Percentiles rank a stretch among this genome's conserved stretches.
These are phyloP conservation scores for Ophiostoma australiae DNA, from an alignment of 2,329 filamentous ascomycete genomes.

Conservation along the genomic window DNA sequence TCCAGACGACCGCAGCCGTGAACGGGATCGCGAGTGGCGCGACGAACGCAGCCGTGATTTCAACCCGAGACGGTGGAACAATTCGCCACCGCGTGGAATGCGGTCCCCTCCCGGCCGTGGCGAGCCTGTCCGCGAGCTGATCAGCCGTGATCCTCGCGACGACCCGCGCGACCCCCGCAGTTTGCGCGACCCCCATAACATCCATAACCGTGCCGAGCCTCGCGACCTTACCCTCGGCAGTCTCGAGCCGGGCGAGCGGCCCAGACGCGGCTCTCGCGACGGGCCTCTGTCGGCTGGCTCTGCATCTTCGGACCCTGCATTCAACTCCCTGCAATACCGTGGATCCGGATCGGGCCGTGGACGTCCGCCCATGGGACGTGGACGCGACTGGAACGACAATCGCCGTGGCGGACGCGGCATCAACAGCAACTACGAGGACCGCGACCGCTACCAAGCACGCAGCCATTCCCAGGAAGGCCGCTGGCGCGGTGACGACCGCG, in stretches of 20 bases:
- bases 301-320: conserved; percentile 62
- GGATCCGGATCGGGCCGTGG: conserved; percentile 55
- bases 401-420: conserved; percentile 47
- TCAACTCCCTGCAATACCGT: conserved; percentile 50
- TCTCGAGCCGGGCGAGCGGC: conserved; percentile 58
- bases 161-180: conserved; percentile 40
- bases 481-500: conserved; percentile 51
- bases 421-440: conserved; percentile 50
- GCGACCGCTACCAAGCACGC: conserved; percentile 57
- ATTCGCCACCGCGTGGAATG: conserved; percentile 50
- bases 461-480: conserved; percentile 63
- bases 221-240: conserved; percentile 60
- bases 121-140: conserved; percentile 20
- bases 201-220: conserved; percentile 33
- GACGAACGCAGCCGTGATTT: conserved; percentile 45
- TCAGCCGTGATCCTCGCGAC: conserved; percentile 31
- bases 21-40: conserved; percentile 47
- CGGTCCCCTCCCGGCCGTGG: conserved; percentile 38
- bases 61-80: conserved; percentile 47
- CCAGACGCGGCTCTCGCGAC: conserved; percentile 65
- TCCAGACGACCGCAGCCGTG: conserved; percentile 48
- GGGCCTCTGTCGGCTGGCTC: conserved; percentile 68
- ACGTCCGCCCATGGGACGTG: conserved; percentile 35
- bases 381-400: conserved; percentile 46
- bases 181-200: conserved; percentile 59